Evolutionary conservation across 331 rosid genomes (phyloP).

Genomic region (Spiraea crenata): DNA sequence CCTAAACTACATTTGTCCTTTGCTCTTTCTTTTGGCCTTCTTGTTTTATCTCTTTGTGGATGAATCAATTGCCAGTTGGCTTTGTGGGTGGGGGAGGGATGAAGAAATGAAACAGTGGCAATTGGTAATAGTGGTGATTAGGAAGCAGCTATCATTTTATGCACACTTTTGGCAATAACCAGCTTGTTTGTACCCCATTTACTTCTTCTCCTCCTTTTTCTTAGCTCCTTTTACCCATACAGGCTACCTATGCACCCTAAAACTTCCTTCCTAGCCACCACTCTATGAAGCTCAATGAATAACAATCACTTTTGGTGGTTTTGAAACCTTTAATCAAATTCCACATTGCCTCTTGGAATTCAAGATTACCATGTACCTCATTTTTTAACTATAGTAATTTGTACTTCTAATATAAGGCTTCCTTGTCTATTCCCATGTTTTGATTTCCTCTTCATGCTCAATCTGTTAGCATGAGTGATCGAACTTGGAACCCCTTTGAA

Average conservation of each 20-base stretch:
- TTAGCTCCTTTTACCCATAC: neutral
- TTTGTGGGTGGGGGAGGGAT: constrained; percentile 43
- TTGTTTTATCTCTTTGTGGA: constrained; percentile 65
- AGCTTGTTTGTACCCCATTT: neutral
- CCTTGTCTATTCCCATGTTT: neutral
- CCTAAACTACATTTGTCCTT: constrained; percentile 63
- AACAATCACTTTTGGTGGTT: no score
- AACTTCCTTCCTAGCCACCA: constrained; percentile 11
- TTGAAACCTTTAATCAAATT: no score
- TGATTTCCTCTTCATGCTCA: neutral
- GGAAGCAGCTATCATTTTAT: neutral
- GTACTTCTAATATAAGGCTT: neutral
- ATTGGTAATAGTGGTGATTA: neutral
- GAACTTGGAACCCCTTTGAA: neutral
- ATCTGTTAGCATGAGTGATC: constrained; percentile 8
- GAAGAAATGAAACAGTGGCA: constrained; percentile 20
- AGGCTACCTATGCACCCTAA: neutral
- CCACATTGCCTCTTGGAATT: no score
- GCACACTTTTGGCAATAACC: constrained; percentile 1
- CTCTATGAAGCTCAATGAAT: neutral
- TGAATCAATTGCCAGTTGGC: constrained; percentile 94
- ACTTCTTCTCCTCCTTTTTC: neutral
- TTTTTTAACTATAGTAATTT: no score
- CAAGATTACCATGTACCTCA: no score
- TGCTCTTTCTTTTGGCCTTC: constrained; percentile 60